Conservation (phyloP, 192 early-diverging fungal genomes). For the Anaeromyces robustus region DNA sequence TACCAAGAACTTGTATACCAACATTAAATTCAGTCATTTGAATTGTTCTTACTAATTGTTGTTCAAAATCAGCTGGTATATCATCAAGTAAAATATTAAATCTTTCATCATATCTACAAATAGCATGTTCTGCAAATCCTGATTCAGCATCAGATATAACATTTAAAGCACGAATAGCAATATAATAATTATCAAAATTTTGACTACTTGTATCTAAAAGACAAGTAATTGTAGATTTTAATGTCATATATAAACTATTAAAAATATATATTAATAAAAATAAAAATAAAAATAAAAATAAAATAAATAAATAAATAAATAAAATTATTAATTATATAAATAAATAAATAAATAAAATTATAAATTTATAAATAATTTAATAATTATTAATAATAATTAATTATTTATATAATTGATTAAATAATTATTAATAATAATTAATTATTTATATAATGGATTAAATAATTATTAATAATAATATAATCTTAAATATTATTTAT, state of each 20-base stretch:
- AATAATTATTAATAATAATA: too few relatives aligned
- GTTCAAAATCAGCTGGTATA: conserved; percentile 17
- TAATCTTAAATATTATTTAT: too few relatives aligned
- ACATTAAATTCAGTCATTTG: conserved; percentile 14
- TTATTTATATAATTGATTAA: too few relatives aligned
- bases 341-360: too few relatives aligned
- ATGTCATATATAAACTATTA: not conserved
- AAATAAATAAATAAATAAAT: too few relatives aligned
- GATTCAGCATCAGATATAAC: conserved; percentile 23
- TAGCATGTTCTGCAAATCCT: conserved; percentile 14
- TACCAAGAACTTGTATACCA: conserved; percentile 19
- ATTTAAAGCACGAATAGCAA: conserved; percentile 20
- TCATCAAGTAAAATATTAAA: conserved; percentile 15
- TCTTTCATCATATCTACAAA: conserved; percentile 8
- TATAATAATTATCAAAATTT: conserved; percentile 12
- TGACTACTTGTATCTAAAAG: not conserved
- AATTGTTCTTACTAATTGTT: conserved; percentile 12
- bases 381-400: too few relatives aligned
- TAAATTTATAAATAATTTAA: too few relatives aligned
- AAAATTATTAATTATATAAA: too few relatives aligned
- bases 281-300: too few relatives aligned
- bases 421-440: too few relatives aligned
- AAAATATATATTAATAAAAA: too few relatives aligned
- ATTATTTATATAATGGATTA: too few relatives aligned
- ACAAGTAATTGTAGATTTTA: not conserved